These are phyloP conservation scores for Platanus orientalis DNA, from an alignment of 164 flowering plant species.

Conservation along the genomic window DNA sequence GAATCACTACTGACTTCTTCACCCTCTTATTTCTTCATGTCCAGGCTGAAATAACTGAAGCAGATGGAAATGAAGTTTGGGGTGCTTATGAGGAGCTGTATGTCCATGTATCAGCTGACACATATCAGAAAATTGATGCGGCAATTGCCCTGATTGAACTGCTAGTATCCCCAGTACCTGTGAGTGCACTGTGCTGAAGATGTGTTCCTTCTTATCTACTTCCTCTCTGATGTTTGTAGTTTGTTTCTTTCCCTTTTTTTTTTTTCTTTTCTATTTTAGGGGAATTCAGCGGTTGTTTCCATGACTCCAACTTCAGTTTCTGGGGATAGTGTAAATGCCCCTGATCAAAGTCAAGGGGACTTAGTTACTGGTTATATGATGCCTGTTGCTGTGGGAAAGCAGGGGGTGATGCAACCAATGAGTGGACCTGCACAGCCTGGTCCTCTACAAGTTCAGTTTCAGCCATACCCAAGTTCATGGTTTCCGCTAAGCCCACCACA, in stretches of 20 bases:
- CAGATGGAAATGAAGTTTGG: constrained; percentile 44
- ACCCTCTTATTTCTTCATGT: constrained; percentile 8
- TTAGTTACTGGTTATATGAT: constrained; percentile 15
- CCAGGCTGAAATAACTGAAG: constrained; percentile 59
- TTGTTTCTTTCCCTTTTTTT: no score
- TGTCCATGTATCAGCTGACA: constrained; percentile 73
- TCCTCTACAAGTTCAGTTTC: constrained; percentile 39
- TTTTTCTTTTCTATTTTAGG: constrained; percentile 30
- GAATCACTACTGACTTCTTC: not conserved
- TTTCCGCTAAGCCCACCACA: constrained; percentile 26
- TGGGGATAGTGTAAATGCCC: constrained; percentile 23
- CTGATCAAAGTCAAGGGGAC: constrained; percentile 24
- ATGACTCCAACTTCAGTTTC: constrained; percentile 35
- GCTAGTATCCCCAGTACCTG: constrained; percentile 67
- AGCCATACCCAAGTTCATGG: constrained; percentile 43
- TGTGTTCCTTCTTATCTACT: not conserved
- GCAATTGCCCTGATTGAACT: constrained; percentile 79
- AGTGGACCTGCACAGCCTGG: constrained; percentile 27
- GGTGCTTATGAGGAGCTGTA: constrained; percentile 54
- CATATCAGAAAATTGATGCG: constrained; percentile 88
- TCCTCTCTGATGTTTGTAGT: constrained; percentile 4
- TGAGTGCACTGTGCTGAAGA: constrained; percentile 32
- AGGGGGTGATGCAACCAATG: constrained; percentile 35
- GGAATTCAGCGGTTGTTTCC: constrained; percentile 33
- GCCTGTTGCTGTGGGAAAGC: constrained; percentile 25